Base-by-base conservation (phyloP, 1,139 yeast species). In the Williopsis jadinii region DNA sequence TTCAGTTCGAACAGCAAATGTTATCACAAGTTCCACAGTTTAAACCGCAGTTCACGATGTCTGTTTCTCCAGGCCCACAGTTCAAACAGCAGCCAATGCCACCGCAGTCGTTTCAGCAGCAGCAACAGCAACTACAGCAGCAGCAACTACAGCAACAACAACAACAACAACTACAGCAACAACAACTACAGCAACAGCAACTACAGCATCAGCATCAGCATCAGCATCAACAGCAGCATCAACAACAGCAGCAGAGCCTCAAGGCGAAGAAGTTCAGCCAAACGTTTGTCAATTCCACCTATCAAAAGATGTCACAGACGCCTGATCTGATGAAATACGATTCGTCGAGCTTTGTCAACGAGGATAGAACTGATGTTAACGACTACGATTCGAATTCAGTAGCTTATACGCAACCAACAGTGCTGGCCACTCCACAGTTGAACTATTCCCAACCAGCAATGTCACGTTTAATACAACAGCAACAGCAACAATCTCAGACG, bases 281-380 rank as follows among this genome's bases (percentile, higher is more conserved):
- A 24, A 46, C 50, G 8, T 48, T 48, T 38, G 42, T 47, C 35
- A 47, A 46, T 32, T 41, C 41, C 24, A 40, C 51, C 11, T 49
- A 44, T 41, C 41, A 32, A 13, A 42, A 42, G 26, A 28, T 11
- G 12, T 30, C 41, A 10, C 40, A 36, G 39, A 37, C 42, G 3
- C 45, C 47, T 15, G 43, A 40, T 26, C 42, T 36, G 30, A 31
- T 46, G 19, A 47, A 42, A 31, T 45, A 13, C 35, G 52, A 48
- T 4, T 40, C 50, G 1, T 40, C 51, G 24, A 48, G 47, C 32
- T 46, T 39, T 29, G 15, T 46, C 28, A 44, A 46, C 34, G 50
- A 45, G 30, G 51, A 49, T 32, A 43, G 46, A 14, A 47, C 52
- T 2, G 50, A 45, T 32, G 43, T 44, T 27, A 47, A 47, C 34